Evolutionary conservation across 129 eudicot genomes (phyloP), one percentile per base, ranked within the genome.

Genomic region (Mikania micrantha): DNA sequence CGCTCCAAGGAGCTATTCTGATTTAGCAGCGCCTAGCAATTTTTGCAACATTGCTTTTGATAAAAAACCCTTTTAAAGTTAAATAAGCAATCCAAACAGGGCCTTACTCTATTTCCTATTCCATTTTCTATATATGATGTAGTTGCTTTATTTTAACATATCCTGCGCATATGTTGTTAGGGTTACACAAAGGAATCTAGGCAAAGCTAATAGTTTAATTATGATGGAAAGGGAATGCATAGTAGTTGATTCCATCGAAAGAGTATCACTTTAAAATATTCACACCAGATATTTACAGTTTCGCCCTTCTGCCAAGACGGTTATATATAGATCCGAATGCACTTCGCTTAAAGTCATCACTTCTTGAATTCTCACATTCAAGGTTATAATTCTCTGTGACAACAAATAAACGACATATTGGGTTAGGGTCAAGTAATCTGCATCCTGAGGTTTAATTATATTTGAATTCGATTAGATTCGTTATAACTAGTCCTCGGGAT

Each of bases 381-480:
- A 47, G 25, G 47, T 24, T 9, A 21, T 28, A 20, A 38, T 35
- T 63, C 52, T 13, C 64, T 16, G 15, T 3, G 9, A 36, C 53
- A 9, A 20, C 8, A 10, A 50, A 20, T 27, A 60, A 3, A 31
- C 24, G 32, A 44, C 21, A 45, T 54, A 64, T 73, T 63, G 77
- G 77, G 54, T 0, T 27, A 52, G 77, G 77, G 27, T 24, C 71
- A 62, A 49, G 77, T 73, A 73, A 73, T 73, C 77, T 73, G 77
- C 77, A 73, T 73, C 77, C 77, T 73, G 71, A 73, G 77, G 71
- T 73, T 73, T 63, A 73, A 27, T 36, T 62, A 64, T 3, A 34
- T n/a, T n/a, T 21, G 39, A 45, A 21, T 45, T 13, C n/a, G n/a
- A n/a, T n/a, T 10, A 3, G 3, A 31, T 63, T 3, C 13, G 22